phyloP scores from a whole-genome alignment of 1,139 yeast species.

The Pichia sorboxylosa region DNA sequence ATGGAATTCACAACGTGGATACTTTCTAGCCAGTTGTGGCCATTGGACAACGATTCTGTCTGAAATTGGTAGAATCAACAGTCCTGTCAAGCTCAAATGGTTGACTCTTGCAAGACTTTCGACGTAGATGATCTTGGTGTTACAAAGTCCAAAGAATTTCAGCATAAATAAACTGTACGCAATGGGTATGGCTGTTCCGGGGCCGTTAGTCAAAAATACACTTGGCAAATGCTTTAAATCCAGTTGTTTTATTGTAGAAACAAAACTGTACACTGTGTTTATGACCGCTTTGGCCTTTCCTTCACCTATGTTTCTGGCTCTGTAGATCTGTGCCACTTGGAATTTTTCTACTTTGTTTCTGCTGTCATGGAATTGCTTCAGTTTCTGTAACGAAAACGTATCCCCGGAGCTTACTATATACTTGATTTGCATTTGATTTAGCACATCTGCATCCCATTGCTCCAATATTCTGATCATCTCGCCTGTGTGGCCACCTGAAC shows the following conservation, averaged over 20 bases:
- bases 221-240: slow-evolving; percentile 28
- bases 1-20: slow-evolving; percentile 59
- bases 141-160: slow-evolving; percentile 39
- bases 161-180: slow-evolving; percentile 50
- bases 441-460: slow-evolving; percentile 21
- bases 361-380: slow-evolving; percentile 31
- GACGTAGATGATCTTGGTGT: slow-evolving; percentile 58
- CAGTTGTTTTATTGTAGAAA: slow-evolving; percentile 21
- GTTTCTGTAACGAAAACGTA: slow-evolving; percentile 39
- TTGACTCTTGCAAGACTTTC: slow-evolving; percentile 86
- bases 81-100: slow-evolving; percentile 66
- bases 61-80: slow-evolving; percentile 52
- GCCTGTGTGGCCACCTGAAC: slow-evolving; percentile 94
- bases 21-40: slow-evolving; percentile 46
- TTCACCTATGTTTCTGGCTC: slow-evolving; percentile 78
- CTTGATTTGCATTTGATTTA: slow-evolving; percentile 24
- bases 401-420: slow-evolving; percentile 51
- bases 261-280: slow-evolving; percentile 37
- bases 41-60: slow-evolving; percentile 85
- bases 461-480: slow-evolving; percentile 70
- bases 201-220: slow-evolving; percentile 72
- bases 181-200: slow-evolving; percentile 81
- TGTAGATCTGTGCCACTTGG: slow-evolving; percentile 33
- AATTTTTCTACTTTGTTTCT: slow-evolving; percentile 16
- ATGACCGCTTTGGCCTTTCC: slow-evolving; percentile 38